Conservation (phyloP, 2,329 filamentous ascomycete species). For the Talaromyces sp. region DNA sequence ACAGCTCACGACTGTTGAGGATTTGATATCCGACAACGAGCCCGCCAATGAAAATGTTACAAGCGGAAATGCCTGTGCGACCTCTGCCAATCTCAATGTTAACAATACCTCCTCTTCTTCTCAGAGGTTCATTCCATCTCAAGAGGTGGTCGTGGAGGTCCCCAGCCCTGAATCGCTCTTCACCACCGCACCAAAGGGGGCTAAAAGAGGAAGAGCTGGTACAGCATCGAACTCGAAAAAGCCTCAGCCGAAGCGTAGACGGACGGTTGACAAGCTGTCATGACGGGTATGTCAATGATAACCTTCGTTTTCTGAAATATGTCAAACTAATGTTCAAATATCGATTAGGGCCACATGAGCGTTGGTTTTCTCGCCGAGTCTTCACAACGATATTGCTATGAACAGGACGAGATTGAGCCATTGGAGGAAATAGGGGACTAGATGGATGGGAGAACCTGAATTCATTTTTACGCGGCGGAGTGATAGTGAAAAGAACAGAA, state of each 20-base stretch:
- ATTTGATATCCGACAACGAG: neutral
- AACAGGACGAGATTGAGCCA: neutral
- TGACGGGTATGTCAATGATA: neutral
- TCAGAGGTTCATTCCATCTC: neutral
- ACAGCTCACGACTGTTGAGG: neutral
- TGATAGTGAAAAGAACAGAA: neutral
- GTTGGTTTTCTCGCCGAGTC: neutral
- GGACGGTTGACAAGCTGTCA: neutral
- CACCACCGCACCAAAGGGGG: neutral
- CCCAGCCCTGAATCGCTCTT: neutral
- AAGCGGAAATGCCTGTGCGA: too few species aligned
- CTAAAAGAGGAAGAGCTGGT: neutral
- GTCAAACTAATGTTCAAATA: neutral
- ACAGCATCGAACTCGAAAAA: neutral
- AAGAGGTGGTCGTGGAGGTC: neutral
- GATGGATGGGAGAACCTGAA: neutral
- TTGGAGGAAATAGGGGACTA: neutral
- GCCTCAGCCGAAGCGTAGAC: neutral
- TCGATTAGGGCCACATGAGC: neutral
- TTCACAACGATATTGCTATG: neutral
- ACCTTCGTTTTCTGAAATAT: neutral
- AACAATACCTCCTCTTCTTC: neutral
- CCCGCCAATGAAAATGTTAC: too few species aligned
- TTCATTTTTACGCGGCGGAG: neutral
- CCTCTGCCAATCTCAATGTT: neutral